phyloP scores from a whole-genome alignment of 768 basidiomycete genomes.

The Collybia mongolica region DNA sequence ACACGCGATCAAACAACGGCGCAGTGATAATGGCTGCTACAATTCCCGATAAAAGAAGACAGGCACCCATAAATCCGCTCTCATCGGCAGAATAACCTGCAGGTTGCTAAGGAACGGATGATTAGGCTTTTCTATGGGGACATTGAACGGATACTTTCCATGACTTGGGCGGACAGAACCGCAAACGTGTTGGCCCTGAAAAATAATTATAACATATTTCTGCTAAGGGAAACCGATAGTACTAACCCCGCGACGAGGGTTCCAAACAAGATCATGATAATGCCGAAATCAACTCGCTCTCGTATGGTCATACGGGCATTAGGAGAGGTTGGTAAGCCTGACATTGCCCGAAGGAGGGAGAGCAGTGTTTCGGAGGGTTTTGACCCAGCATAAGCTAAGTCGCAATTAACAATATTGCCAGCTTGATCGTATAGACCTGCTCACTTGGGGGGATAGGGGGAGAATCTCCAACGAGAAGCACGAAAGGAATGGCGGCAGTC shows the following conservation, averaged over 20 bases:
- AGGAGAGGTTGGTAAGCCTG: constrained; percentile 37
- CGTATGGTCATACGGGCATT: constrained; percentile 58
- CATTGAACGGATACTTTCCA: constrained; percentile 43
- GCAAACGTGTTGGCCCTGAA: constrained; percentile 61
- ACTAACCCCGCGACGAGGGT: constrained; percentile 58
- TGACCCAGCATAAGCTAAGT: constrained; percentile 66
- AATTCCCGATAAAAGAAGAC: constrained; percentile 68
- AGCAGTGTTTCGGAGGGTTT: constrained; percentile 50
- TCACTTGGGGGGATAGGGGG: constrained; percentile 83
- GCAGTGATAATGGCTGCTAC: constrained; percentile 65
- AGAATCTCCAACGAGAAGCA: constrained; percentile 54
- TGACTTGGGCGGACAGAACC: constrained; percentile 63
- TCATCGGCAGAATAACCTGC: constrained; percentile 65
- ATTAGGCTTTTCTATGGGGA: not conserved
- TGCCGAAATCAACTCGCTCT: constrained; percentile 71
- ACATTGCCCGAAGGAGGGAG: constrained; percentile 53
- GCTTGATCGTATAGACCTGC: constrained; percentile 8
- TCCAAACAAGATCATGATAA: constrained; percentile 61
- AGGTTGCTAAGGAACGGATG: constrained; percentile 48
- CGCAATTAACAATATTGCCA: not conserved
- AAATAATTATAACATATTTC: constrained; percentile 18
- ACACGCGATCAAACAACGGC: constrained; percentile 80
- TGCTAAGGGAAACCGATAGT: no score
- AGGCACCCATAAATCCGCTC: constrained; percentile 70
- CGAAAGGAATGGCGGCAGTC: constrained; percentile 56